A percentile compares a stretch with the other conserved stretches of the same genome.
These are phyloP conservation scores for Mayamaea pseudoterrestris DNA, from an alignment of 108 stramenopile species.

Conservation along the genomic window DNA sequence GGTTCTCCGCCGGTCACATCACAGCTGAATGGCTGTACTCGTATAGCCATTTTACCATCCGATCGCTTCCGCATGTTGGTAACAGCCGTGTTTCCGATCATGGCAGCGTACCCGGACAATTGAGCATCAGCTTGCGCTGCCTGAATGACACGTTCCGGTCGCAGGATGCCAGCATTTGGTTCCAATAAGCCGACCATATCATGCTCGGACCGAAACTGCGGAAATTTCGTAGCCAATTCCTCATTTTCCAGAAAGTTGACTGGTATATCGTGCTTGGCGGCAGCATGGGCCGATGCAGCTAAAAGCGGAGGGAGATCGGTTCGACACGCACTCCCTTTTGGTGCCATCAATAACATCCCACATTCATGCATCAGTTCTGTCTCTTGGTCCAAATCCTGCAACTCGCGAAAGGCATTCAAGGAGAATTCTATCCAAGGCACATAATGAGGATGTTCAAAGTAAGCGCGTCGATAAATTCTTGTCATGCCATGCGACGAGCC, in stretches of 20 bases:
- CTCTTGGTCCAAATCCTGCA: constrained; percentile 5
- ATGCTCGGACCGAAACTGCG: constrained; percentile 16
- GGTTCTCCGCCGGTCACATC: no score
- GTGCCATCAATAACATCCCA: constrained; percentile 22
- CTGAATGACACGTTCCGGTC: constrained; percentile 19
- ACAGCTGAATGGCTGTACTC: no score
- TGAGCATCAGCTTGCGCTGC: constrained; percentile 19
- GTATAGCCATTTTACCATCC: no score
- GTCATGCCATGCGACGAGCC: constrained; percentile 33
- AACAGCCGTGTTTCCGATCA: constrained; percentile 14
- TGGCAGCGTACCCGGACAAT: constrained; percentile 4
- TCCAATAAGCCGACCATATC: constrained; percentile 22
- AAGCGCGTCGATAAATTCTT: constrained; percentile 33
- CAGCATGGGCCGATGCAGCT: constrained; percentile 5
- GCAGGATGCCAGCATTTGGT: constrained; percentile 20
- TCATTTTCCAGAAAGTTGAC: constrained; percentile 5
- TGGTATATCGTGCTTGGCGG: constrained; percentile 14
- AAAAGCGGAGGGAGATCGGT: background rate
- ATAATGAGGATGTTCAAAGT: constrained; percentile 34
- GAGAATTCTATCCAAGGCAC: constrained; percentile 31
- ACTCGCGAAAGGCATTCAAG: constrained; percentile 12
- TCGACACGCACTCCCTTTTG: constrained; percentile 1
- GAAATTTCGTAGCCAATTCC: constrained; percentile 18
- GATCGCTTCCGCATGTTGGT: no score
- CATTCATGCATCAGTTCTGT: constrained; percentile 15